Conservation (phyloP, 768 basidiomycete species). For the Amanita jacksonii region DNA sequence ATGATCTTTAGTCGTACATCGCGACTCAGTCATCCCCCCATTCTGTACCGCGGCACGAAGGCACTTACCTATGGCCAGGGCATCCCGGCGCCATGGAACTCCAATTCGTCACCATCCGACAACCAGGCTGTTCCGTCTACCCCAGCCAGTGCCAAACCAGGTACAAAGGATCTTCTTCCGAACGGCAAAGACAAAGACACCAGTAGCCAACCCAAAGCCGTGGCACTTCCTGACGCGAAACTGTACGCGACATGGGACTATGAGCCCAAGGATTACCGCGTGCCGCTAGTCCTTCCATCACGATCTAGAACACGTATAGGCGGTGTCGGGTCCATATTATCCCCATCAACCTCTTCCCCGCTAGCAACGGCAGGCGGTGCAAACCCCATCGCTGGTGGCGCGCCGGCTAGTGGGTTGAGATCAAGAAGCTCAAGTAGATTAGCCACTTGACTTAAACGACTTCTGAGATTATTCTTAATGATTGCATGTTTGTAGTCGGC, state of each 20-base stretch:
- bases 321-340: constrained; percentile 15
- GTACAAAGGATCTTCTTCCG: constrained; percentile 16
- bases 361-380: neutral
- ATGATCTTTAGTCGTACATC: constrained; percentile 50
- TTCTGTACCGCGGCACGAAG: constrained; percentile 43
- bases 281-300: constrained; percentile 19
- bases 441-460: neutral
- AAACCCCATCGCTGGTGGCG: neutral
- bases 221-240: constrained; percentile 39
- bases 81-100: constrained; percentile 45
- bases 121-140: constrained; percentile 20
- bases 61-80: constrained; percentile 38
- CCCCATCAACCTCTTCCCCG: constrained; percentile 10
- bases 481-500: too few species aligned
- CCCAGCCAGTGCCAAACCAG: constrained; percentile 18
- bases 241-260: constrained; percentile 51
- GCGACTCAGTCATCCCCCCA: constrained; percentile 56
- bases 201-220: constrained; percentile 17
- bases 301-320: constrained; percentile 25
- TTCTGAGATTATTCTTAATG: too few species aligned
- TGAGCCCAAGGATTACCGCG: constrained; percentile 38
- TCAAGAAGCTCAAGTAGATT: constrained; percentile 5
- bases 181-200: constrained; percentile 17
- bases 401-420: neutral
- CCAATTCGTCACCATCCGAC: constrained; percentile 23